A percentile compares a stretch with the other conserved stretches of the same genome.
These are phyloP conservation scores for Penicillium manginii DNA, from an alignment of 495 filamentous ascomycete species.

Conservation along the genomic window DNA sequence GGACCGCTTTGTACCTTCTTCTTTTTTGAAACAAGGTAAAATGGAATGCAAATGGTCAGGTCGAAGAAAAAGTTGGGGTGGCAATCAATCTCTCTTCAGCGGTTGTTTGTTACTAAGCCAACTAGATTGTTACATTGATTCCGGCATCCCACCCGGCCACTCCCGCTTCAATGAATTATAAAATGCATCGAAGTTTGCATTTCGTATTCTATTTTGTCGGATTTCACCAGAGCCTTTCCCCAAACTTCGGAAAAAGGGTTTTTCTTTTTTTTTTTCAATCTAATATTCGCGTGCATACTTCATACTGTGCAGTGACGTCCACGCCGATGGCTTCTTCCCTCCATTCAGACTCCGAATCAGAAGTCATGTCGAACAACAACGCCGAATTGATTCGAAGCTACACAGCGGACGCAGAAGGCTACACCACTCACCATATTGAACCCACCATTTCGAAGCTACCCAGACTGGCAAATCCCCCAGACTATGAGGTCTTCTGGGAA, in stretches of 20 bases:
- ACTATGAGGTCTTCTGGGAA: not conserved
- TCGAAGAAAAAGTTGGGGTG: no score
- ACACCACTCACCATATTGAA: not conserved
- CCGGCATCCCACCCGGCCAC: not conserved
- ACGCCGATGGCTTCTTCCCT: not conserved
- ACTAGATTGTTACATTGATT: not conserved
- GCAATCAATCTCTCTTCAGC: no score
- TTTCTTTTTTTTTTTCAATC: no score
- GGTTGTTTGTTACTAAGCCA: not conserved
- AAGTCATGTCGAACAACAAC: not conserved
- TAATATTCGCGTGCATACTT: no score
- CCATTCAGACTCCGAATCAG: not conserved
- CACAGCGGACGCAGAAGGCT: not conserved
- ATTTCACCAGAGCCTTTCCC: not conserved
- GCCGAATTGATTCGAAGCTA: not conserved
- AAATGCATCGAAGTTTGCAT: not conserved
- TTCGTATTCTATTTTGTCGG: not conserved
- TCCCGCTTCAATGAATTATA: not conserved
- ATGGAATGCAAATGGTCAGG: no score
- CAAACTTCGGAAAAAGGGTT: no score
- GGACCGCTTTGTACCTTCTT: no score
- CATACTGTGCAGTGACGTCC: no score
- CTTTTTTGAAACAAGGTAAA: no score
- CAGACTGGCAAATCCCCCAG: not conserved
- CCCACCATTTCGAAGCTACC: not conserved